Evolutionary conservation across 805 yeast genomes (phyloP), one percentile per base, ranked within the genome.

Genomic region (Candida quercuum): DNA sequence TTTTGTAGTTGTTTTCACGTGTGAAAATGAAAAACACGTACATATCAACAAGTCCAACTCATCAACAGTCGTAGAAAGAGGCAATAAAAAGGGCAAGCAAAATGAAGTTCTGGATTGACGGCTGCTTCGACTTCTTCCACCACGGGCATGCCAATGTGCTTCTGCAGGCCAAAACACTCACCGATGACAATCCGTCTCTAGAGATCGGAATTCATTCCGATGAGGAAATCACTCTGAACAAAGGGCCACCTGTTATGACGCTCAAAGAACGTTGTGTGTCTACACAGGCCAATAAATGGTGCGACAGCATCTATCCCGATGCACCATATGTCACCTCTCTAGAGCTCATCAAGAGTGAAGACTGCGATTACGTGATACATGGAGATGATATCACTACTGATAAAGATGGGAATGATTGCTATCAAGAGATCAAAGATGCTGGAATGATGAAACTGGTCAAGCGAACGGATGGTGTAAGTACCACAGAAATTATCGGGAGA

Each of bases 121-220:
- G 99, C 0, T 93, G 99, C 58, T 93, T 93, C 63, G 99, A 93
- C 60, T 93, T 93, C 64, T 86, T 95, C 29, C 99, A 93, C 59
- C 98, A 93, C 55, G 98, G 95, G 60, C 99, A 93, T 53, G 95
- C 97, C 3, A 97, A 97, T 22, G 99, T 98, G 16, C 79, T 93
- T 75, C 63, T 86, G 39, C 99, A 93, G 59, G 96, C 99, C 1
- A 72, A 95, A 28, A 86, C 81, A 50, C 71, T 84, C 16, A 8
- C 32, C 18, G 20, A 5, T 16, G 12, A 15, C 11, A 7, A 11
- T 7, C 13, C 32, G 12, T 29, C 16, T 13, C 71, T 88, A 30
- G 76, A 65, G 39, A 95, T 86, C 11, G 99, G 99, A 1, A 86
- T 93, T 16, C 99, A 93, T 60, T 78, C 86, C 4, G 99, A 93